Conservation (phyloP, 169 alveolate species). For the Plasmodium gonderi region DNA sequence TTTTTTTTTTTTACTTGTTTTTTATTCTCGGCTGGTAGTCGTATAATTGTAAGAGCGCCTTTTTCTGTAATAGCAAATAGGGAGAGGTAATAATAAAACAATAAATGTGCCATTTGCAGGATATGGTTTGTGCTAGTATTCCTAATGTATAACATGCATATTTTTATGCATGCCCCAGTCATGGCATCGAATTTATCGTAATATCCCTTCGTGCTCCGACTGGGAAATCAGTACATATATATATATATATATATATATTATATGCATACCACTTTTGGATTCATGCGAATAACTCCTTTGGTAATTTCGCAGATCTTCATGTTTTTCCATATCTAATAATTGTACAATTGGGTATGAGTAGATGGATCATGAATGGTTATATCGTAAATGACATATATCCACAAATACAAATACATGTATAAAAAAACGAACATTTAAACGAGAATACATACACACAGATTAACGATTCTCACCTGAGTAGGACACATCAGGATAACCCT, state of each 20-base stretch:
- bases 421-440: not conserved
- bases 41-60: constrained; percentile 56
- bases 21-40: constrained; percentile 68
- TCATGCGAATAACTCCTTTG: constrained; percentile 18
- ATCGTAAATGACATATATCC: too few relatives aligned
- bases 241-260: not conserved
- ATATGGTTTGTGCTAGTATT: not conserved
- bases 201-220: not conserved
- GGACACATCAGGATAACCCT: not conserved
- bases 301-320: constrained; percentile 31
- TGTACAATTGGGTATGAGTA: not conserved
- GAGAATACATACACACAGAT: not conserved
- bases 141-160: not conserved
- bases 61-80: constrained; percentile 7
- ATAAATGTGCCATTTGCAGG: not conserved
- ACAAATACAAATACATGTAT: not conserved
- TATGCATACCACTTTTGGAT: constrained; percentile 20
- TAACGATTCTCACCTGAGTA: not conserved
- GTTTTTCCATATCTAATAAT: constrained; percentile 22
- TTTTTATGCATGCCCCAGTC: not conserved
- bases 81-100: not conserved
- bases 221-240: not conserved
- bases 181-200: not conserved
- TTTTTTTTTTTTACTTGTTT: constrained; percentile 74
- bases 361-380: too few relatives aligned